Evolutionary conservation across 768 basidiomycete genomes (phyloP), one percentile per base, ranked within the genome.

Genomic region (Mycena galericulata): DNA sequence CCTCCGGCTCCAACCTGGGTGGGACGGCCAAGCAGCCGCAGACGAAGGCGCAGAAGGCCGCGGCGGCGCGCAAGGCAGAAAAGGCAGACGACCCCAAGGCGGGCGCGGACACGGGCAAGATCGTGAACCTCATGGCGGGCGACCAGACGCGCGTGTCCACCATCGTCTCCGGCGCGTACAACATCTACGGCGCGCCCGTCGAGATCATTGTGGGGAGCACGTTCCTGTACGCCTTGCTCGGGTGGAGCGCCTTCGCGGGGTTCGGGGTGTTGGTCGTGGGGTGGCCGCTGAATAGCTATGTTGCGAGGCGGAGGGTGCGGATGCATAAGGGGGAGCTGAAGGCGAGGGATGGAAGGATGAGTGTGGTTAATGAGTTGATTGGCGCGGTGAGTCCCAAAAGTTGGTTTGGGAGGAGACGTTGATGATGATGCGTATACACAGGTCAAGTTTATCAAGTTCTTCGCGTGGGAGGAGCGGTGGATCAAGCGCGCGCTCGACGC

Each of bases 71-170:
- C 34, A 53, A 41, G 24, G 5, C 53, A 26, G 62, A 76, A 14
- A 81, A 79, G 72, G 83, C 80, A 24, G 83, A 86, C 47, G 85
- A 93, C 32, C 87, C 90, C 1, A 91, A 88, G 71, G 87, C 91
- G 0, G 92, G 94, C 18, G 96, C 96, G 10, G 93, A 95, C 75
- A 85, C 93, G 15, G 96, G 96, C 15, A 96, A 96, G 77, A 94
- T 97, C 58, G 93, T 96, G 61, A 94, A 95, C 71, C 79, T 96
- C 46, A 96, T 97, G 94, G 90, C 92, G 22, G 89, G 87, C 17
- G 93, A 95, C 76, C 89, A 90, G 9, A 91, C 89, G 74, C 81
- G 85, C 60, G 85, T 69, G 24, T 43, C 46, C 26, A 61, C 63
- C 17, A 65, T 69, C 34, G 51, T 69, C 30, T 61, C 51, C 34